Percentiles rank a stretch among this genome's conserved stretches.
These are phyloP conservation scores for Syzygium syzygioides DNA, from an alignment of 441 rosid species.

Conservation along the genomic window DNA sequence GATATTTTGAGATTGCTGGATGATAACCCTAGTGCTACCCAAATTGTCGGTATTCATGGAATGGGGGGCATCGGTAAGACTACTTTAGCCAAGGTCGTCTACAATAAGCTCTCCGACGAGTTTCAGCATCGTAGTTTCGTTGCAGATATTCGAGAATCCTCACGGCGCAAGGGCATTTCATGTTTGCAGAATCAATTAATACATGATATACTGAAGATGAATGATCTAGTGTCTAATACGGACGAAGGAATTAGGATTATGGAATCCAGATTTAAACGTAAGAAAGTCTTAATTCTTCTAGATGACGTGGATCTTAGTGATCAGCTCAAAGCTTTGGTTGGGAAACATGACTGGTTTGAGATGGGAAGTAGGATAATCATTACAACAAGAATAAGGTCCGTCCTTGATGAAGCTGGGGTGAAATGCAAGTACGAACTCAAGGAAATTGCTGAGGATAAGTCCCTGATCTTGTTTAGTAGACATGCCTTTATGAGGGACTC, in stretches of 20 bases:
- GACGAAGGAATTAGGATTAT: too few relatives aligned
- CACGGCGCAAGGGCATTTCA: accelerated
- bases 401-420: not conserved
- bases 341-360: accelerated
- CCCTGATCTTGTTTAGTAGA: not conserved
- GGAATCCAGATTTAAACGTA: too few relatives aligned
- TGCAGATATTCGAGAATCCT: too few relatives aligned
- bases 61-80: not conserved
- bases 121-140: too few relatives aligned
- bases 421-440: accelerated
- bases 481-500: not conserved
- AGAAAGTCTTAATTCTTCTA: too few relatives aligned
- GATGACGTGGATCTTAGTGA: too few relatives aligned
- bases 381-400: not conserved
- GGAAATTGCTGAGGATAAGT: not conserved
- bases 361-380: not conserved
- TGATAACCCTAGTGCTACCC: not conserved
- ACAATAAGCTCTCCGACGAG: too few relatives aligned
- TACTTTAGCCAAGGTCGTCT: not conserved
- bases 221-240: accelerated
- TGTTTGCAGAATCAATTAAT: too few relatives aligned
- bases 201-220: accelerated
- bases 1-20: not conserved
- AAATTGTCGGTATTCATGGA: not conserved
- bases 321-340: not conserved